These are phyloP conservation scores for Harringtonia lauricola DNA, from an alignment of 2,329 filamentous ascomycete genomes.

Conservation along the genomic window DNA sequence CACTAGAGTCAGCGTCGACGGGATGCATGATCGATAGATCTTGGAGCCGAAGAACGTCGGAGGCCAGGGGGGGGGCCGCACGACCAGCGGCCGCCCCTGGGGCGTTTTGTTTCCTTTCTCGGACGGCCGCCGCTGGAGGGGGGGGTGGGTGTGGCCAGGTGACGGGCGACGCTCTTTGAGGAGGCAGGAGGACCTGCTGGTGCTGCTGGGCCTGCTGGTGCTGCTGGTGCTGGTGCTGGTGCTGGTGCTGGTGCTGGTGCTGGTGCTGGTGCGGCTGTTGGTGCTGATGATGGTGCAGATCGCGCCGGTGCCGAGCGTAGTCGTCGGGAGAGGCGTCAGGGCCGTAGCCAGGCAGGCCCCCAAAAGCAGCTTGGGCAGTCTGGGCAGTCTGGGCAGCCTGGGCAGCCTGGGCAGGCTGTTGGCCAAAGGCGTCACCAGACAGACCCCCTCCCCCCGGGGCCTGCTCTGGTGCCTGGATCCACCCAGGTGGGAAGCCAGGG, in stretches of 20 bases:
- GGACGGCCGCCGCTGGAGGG: neutral
- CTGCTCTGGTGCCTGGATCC: too few relatives aligned
- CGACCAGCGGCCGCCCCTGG: neutral
- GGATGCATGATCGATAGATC: conserved; percentile 18
- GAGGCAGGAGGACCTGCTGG: neutral
- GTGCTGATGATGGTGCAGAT: conserved; percentile 1
- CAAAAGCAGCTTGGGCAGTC: too few relatives aligned
- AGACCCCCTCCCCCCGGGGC: too few relatives aligned
- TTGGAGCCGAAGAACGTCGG: conserved; percentile 21
- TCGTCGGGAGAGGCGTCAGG: too few relatives aligned
- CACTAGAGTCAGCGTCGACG: neutral
- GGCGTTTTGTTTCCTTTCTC: neutral
- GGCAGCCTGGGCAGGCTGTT: neutral
- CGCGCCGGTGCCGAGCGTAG: neutral
- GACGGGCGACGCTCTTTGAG: conserved; percentile 5
- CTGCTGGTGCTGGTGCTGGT: neutral
- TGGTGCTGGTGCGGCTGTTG: conserved; percentile 1
- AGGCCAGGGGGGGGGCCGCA: neutral
- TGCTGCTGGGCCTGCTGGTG: neutral
- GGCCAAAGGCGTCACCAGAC: too few relatives aligned
- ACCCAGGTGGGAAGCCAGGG: too few relatives aligned
- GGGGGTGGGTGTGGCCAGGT: conserved; percentile 2
- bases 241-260: neutral
- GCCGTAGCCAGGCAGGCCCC: too few relatives aligned
- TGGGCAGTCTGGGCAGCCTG: neutral